These are phyloP conservation scores for Meyerozyma carpophila DNA, from an alignment of 1,139 yeast genomes.

Conservation along the genomic window DNA sequence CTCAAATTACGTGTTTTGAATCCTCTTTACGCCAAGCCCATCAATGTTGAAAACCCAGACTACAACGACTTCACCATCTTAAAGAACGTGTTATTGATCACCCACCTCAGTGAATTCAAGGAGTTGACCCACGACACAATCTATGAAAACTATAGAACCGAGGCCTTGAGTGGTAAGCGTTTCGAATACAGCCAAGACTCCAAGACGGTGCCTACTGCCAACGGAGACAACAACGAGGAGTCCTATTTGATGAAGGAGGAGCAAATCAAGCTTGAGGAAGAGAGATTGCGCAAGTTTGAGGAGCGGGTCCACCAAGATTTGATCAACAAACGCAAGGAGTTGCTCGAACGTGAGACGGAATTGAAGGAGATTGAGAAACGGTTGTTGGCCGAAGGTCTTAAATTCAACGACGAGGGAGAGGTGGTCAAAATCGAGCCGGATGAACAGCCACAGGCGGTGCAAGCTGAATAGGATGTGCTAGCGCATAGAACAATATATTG, in stretches of 20 bases:
- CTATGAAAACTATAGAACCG: slow-evolving; percentile 72
- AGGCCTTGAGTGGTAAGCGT: slow-evolving; percentile 44
- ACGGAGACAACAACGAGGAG: slow-evolving; percentile 28
- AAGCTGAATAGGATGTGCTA: slow-evolving; percentile 1
- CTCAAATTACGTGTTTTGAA: slow-evolving; percentile 36
- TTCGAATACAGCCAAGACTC: slow-evolving; percentile 29
- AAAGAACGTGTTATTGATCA: slow-evolving; percentile 56
- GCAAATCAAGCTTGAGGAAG: slow-evolving; percentile 76
- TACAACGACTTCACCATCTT: slow-evolving; percentile 3
- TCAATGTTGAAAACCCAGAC: slow-evolving; percentile 1
- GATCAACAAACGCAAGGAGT: slow-evolving; percentile 75
- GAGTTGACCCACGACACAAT: slow-evolving; percentile 62
- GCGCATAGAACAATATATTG: background rate
- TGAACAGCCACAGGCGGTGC: background rate
- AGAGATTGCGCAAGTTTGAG: slow-evolving; percentile 71
- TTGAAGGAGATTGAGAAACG: slow-evolving; percentile 77
- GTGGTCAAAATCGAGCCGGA: slow-evolving; percentile 25
- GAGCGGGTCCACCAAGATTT: slow-evolving; percentile 89
- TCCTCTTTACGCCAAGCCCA: slow-evolving; percentile 30
- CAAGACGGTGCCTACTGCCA: slow-evolving; percentile 5
- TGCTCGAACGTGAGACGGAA: slow-evolving; percentile 84
- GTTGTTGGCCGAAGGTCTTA: slow-evolving; percentile 53
- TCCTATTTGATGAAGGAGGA: slow-evolving; percentile 66
- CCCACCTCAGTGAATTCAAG: slow-evolving; percentile 74
- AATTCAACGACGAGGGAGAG: slow-evolving; percentile 38